Evolutionary conservation across 352 stramenopile species (phyloP).

Genomic region (Blastocystis sp.): DNA sequence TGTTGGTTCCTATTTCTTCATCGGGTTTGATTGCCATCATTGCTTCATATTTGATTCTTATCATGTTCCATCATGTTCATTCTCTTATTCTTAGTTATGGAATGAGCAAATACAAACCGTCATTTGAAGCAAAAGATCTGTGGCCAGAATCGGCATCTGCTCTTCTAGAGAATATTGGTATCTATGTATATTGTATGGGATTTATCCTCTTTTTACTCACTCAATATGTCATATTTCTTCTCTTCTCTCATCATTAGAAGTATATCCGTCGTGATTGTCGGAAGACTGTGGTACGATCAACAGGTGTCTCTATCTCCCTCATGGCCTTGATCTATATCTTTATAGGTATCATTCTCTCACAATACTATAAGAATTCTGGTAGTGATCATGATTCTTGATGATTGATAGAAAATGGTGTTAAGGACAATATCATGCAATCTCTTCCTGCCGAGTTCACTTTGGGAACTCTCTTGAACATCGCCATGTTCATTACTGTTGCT

Average conservation of each 20-base stretch:
- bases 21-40: slow-evolving; percentile 40
- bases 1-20: slow-evolving; percentile 27
- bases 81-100: slow-evolving; percentile 21
- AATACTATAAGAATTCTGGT: slow-evolving; percentile 48
- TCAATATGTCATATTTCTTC: slow-evolving; percentile 5
- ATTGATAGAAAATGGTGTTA: not conserved
- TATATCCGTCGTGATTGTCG: slow-evolving; percentile 49
- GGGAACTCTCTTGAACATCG: not conserved
- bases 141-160: slow-evolving; percentile 4
- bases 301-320: slow-evolving; percentile 1
- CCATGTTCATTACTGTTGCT: slow-evolving; percentile 28
- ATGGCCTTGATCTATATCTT: slow-evolving; percentile 43
- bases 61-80: not conserved
- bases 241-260: not conserved
- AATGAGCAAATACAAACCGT: not conserved
- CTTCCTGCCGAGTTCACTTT: not conserved
- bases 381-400: not conserved
- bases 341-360: slow-evolving; percentile 28
- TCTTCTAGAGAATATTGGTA: slow-evolving; percentile 18
- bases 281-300: not conserved
- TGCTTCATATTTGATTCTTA: not conserved
- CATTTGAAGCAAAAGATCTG: slow-evolving; percentile 4
- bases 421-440: slow-evolving; percentile 35
- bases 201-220: slow-evolving; percentile 58
- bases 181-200: slow-evolving; percentile 49